A percentile compares a stretch with the other conserved stretches of the same genome.
These are phyloP conservation scores for Chytriomyces confervae DNA, from an alignment of 192 early-diverging fungal genomes.

Conservation along the genomic window DNA sequence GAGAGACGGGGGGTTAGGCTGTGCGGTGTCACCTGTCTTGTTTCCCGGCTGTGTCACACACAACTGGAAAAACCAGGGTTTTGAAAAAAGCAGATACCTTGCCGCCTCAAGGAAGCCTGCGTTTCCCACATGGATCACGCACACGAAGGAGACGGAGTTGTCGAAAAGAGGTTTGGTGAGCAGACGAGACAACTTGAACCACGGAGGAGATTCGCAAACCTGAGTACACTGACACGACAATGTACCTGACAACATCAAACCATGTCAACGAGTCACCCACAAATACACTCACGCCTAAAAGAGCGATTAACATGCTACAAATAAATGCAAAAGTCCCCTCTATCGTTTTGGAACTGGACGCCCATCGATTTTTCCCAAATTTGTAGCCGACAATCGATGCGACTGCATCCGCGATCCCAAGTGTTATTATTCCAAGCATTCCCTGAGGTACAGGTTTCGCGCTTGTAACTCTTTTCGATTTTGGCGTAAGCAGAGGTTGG, in stretches of 20 bases:
- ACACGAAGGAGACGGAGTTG: conserved; percentile 27
- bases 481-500: too few relatives aligned
- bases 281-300: too few relatives aligned
- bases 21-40: neutral
- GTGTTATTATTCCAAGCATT: conserved; percentile 80
- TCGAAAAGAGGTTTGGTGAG: too few relatives aligned
- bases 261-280: too few relatives aligned
- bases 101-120: conserved; percentile 29
- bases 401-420: conserved; percentile 89
- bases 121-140: conserved; percentile 28
- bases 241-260: neutral
- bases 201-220: neutral
- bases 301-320: conserved; percentile 56
- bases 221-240: neutral
- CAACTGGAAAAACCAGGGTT: conserved; percentile 1
- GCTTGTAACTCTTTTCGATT: conserved; percentile 19
- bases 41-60: neutral
- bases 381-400: conserved; percentile 85
- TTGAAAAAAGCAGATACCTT: conserved; percentile 40
- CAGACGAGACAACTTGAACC: conserved; percentile 21
- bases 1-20: too few relatives aligned
- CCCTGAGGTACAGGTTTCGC: conserved; percentile 37
- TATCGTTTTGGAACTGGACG: conserved; percentile 76
- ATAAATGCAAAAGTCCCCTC: conserved; percentile 89
- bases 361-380: conserved; percentile 77